Base-by-base conservation (phyloP, 1,284 basidiomycete species). In the Pseudozyma sp. region DNA sequence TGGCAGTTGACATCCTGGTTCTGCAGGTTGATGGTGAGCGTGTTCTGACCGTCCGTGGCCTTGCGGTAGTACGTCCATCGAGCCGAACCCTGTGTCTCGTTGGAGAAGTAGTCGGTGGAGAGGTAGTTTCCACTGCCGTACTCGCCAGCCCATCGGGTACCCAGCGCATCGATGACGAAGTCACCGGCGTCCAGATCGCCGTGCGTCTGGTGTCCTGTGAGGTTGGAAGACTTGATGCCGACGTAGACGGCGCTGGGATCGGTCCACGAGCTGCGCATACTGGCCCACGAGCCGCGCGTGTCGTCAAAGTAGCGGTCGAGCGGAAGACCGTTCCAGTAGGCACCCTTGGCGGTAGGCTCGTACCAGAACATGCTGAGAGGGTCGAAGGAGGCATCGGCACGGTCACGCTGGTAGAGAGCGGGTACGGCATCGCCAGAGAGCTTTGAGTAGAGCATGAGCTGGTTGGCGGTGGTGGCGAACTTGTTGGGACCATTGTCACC, bases 281-380 rank as follows among this genome's bases (percentile, higher is more conserved):
- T 90, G 16, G 88, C 91, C 96, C 96, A 99, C 78, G 92, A 90
- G 17, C 79, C 78, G 37, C 58, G 39, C 77, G 91, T 90, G 43
- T 88, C 84, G 74, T 81, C 49, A 78, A 89, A 87, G 86, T 94
- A 98, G 87, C 90, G 90, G 86, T 99, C 96, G 49, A 98, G 88
- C 2, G 91, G 84, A 47, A 92, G 85, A 50, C 90, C 90, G 82
- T 94, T 90, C 94, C 94, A 98, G 88, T 92, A 99, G 50, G 93
- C 93, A 61, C 96, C 96, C 17, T 87, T 86, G 51, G 90, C 89
- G 5, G 89, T 87, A 11, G 94, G 90, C 84, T 97, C 88, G 85
- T 98, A 99, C 94, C 94, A 99, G 88, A 99, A 96, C 93, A 99
- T 95, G 81, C 90, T 90, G 89, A 91, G 94, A 0, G 96, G 96